Conservation (phyloP, 257 asterid species). For the Primulina eburnea region DNA sequence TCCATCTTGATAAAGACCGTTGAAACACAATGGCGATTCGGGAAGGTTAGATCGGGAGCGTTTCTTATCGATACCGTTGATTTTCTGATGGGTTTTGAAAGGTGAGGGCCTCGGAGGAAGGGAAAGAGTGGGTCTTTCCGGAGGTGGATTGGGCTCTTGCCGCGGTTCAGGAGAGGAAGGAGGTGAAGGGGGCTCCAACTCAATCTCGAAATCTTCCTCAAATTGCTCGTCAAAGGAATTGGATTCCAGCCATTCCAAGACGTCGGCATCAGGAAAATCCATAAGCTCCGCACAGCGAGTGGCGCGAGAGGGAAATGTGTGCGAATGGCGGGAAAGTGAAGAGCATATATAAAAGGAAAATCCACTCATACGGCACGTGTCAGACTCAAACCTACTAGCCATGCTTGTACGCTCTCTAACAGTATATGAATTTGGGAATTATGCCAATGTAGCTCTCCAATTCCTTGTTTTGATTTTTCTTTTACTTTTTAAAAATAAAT, state of each 20-base stretch:
- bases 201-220: conserved; percentile 47
- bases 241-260: conserved; percentile 86
- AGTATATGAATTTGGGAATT: too few species aligned
- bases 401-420: too few species aligned
- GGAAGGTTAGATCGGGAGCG: conserved; percentile 42
- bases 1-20: conserved; percentile 15
- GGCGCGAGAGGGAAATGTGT: not conserved
- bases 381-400: too few species aligned
- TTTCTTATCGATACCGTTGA: conserved; percentile 39
- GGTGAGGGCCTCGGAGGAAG: conserved; percentile 54
- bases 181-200: conserved; percentile 47
- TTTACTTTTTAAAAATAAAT: too few species aligned
- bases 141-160: conserved; percentile 23
- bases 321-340: not conserved
- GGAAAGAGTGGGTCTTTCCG: conserved; percentile 42
- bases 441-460: too few species aligned
- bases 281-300: conserved; percentile 19
- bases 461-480: too few species aligned
- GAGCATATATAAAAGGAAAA: too few species aligned
- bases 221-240: conserved; percentile 38
- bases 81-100: conserved; percentile 24
- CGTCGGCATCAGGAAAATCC: conserved; percentile 83
- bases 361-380: too few species aligned
- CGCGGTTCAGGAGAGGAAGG: conserved; percentile 51
- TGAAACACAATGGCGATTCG: conserved; percentile 20